These are phyloP conservation scores for Hypericum androsaemum DNA, from an alignment of 345 rosid genomes.

Conservation along the genomic window DNA sequence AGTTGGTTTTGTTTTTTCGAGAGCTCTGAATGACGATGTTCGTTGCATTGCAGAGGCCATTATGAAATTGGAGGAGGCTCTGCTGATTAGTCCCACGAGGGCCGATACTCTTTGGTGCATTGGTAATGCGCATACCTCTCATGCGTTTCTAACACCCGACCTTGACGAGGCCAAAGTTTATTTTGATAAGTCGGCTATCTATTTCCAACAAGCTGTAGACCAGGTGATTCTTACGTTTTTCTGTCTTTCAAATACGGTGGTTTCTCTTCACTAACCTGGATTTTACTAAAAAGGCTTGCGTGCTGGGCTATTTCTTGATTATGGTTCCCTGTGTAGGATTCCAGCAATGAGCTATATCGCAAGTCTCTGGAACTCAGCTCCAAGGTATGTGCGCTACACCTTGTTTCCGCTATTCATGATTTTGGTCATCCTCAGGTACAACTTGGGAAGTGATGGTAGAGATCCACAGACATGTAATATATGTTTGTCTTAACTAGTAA, in stretches of 20 bases:
- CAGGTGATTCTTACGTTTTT: conserved; percentile 8
- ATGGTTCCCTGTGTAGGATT: conserved; percentile 11
- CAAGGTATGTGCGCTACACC: conserved; percentile 10
- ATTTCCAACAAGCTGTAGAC: conserved; percentile 17
- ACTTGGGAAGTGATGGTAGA: neutral
- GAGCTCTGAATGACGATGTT: neutral
- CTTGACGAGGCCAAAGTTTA: conserved; percentile 9
- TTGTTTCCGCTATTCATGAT: neutral
- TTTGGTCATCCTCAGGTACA: neutral
- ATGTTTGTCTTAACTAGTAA: too few species aligned
- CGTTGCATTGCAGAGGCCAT: conserved; percentile 11
- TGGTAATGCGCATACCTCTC: conserved; percentile 18
- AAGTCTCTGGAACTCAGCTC: conserved; percentile 16
- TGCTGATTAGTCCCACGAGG: conserved; percentile 14
- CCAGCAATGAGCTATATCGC: conserved; percentile 15
- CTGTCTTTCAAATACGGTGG: neutral
- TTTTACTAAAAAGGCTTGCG: too few species aligned
- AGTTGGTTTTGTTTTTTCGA: neutral
- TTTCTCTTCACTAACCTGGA: too few species aligned
- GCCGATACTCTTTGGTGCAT: conserved; percentile 14
- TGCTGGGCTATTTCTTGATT: too few species aligned
- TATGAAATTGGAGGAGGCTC: conserved; percentile 20
- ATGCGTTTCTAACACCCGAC: conserved; percentile 16
- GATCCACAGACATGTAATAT: too few species aligned
- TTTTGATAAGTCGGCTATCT: conserved; percentile 12